Percentiles rank a stretch among this genome's conserved stretches.
phyloP scores from a whole-genome alignment of 805 yeast genomes.

The Teunomyces panamensis region DNA sequence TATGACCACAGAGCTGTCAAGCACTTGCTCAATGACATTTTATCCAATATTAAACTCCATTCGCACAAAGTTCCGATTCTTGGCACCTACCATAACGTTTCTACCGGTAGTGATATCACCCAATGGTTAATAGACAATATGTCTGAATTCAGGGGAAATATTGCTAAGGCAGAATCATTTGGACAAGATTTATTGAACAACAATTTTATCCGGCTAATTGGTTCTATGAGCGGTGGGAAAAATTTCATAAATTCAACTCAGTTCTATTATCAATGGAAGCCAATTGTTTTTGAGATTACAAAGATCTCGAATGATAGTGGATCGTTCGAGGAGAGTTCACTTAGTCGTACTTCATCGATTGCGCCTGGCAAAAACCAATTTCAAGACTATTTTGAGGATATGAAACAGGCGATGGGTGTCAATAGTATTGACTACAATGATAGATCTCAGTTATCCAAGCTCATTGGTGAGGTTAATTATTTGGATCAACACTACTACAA shows the following conservation, averaged over 20 bases:
- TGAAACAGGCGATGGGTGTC: slow-evolving; percentile 46
- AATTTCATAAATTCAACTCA: slow-evolving; percentile 72
- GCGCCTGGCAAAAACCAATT: slow-evolving; percentile 7
- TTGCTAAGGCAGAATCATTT: slow-evolving; percentile 62
- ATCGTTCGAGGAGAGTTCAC: slow-evolving; percentile 5
- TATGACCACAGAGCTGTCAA: slow-evolving; percentile 29
- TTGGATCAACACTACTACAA: slow-evolving; percentile 50
- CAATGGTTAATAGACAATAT: slow-evolving; percentile 54
- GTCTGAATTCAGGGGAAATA: slow-evolving; percentile 40
- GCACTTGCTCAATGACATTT: slow-evolving; percentile 33
- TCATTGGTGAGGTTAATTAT: slow-evolving; percentile 54
- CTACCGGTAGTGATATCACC: slow-evolving; percentile 59
- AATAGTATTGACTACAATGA: slow-evolving; percentile 43
- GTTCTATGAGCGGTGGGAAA: slow-evolving; percentile 48
- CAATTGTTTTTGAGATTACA: slow-evolving; percentile 55
- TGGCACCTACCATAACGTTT: slow-evolving; percentile 62
- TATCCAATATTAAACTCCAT: slow-evolving; percentile 47
- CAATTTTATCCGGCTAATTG: slow-evolving; percentile 65
- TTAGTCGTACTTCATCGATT: slow-evolving; percentile 7
- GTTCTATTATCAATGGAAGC: slow-evolving; percentile 79
- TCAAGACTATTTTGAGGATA: slow-evolving; percentile 36
- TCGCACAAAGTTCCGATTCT: slow-evolving; percentile 64
- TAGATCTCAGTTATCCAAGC: slow-evolving; percentile 48
- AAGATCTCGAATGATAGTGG: slow-evolving; percentile 14
- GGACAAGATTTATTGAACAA: slow-evolving; percentile 68